Base-by-base conservation (phyloP, 2,329 filamentous ascomycete species). In the Aspergillus oerlinghausenensis region DNA sequence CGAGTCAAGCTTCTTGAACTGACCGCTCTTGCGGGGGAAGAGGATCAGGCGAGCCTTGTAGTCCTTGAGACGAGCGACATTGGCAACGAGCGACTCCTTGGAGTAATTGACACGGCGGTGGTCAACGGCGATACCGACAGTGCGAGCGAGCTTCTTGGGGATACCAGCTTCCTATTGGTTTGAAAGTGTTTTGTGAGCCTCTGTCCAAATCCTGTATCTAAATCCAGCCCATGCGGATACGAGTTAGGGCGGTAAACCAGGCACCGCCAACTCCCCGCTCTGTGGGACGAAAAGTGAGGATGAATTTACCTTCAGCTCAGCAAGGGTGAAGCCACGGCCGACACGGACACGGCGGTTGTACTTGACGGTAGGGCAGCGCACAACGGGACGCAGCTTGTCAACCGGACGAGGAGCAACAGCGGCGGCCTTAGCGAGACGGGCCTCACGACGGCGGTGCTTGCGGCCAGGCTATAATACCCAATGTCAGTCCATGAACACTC, bases 301-400 rank as follows among this genome's bases (percentile, higher is more conserved):
- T 56, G 54, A 64, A 65, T 64, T 68, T 89, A 97, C 93, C 92
- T 99, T 99, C 78, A 99, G 85, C 87, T 99, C 94, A 82, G 88
- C 84, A 69, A 97, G 84, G 72, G 93, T 91, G 89, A 99, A 99
- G 79, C 94, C 94, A 84, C 94, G 92, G 80, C 94, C 94, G 76
- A 91, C 87, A 78, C 94, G 89, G 76, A 95, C 89, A 78, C 92
- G 92, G 78, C 94, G 92, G 90, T 99, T 99, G 87, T 99, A 96
- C 86, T 95, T 96, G 84, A 97, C 81, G 73, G 90, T 93, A 76
- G 94, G 93, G 88, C 93, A 97, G 84, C 92, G 90, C 72, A 99
- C 93, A 80, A 97, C 82, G 69, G 94, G 94, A 78, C 92, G 88
- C 77, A 99, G 86, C 82, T 90, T 92, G 86, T 99, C 94, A 80